Percentiles rank a stretch among this genome's conserved stretches.
Conservation (phyloP, 2,329 filamentous ascomycete genomes). For the Nemania serpens region DNA sequence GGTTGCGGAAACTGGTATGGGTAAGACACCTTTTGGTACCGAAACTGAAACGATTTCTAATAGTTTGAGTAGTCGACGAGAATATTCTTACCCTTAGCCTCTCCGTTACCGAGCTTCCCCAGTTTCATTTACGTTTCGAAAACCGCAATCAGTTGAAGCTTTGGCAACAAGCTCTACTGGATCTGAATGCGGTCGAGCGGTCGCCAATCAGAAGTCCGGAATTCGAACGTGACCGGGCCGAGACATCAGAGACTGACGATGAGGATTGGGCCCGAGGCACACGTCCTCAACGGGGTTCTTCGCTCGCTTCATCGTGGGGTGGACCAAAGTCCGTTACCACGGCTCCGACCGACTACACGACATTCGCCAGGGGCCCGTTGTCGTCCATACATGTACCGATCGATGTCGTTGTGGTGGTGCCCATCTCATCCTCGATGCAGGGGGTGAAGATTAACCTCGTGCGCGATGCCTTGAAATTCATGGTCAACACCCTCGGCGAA, state of each 20-base stretch:
- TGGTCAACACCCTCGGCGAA: constrained; percentile 87
- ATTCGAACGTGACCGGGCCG: constrained; percentile 76
- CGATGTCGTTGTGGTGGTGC: constrained; percentile 94
- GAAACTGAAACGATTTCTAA: constrained; percentile 35
- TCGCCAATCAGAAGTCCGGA: constrained; percentile 71
- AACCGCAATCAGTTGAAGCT: constrained; percentile 82
- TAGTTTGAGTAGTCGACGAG: constrained; percentile 63
- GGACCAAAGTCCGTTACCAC: constrained; percentile 82
- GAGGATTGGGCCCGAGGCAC: constrained; percentile 77
- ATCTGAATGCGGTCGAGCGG: constrained; percentile 74
- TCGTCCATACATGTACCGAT: constrained; percentile 82
- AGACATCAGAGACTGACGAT: constrained; percentile 83
- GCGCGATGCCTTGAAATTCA: constrained; percentile 87
- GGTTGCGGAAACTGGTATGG: constrained; percentile 70
- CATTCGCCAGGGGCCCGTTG: constrained; percentile 60
- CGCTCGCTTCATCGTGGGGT: constrained; percentile 80
- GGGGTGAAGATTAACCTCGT: constrained; percentile 97
- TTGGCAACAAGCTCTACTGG: constrained; percentile 86
- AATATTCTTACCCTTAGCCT: constrained; percentile 86
- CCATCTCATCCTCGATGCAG: constrained; percentile 98
- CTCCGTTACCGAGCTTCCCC: constrained; percentile 88
- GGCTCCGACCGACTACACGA: constrained; percentile 90
- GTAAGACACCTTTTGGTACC: constrained; percentile 39
- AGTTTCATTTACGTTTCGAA: constrained; percentile 90
- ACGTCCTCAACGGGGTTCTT: constrained; percentile 74